A percentile compares a stretch with the other conserved stretches of the same genome.
Evolutionary conservation across 2,329 filamentous ascomycete genomes (phyloP).

Genomic region (Blumeria graminis): DNA sequence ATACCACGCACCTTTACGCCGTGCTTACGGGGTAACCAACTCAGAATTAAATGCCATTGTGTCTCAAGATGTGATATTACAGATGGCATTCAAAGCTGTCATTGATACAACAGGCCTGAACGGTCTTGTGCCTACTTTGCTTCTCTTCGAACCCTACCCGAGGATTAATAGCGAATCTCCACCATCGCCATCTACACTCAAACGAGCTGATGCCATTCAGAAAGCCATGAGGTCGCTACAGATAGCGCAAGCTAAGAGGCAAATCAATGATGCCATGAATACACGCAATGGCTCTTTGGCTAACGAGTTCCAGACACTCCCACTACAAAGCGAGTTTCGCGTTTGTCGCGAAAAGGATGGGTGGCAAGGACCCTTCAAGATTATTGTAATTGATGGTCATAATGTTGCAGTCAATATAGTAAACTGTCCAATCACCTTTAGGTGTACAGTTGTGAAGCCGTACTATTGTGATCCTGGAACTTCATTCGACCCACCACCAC

Average conservation of each 20-base stretch:
- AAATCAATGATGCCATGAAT: constrained; percentile 1
- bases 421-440: not conserved
- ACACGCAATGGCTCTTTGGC: constrained; percentile 1
- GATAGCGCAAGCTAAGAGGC: constrained; percentile 1
- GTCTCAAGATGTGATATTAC: not conserved
- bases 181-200: not conserved
- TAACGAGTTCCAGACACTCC: not conserved
- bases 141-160: not conserved
- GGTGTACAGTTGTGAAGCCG: not conserved
- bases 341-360: constrained; percentile 1
- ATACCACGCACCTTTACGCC: not conserved
- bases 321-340: not conserved
- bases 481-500: not conserved
- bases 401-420: not conserved
- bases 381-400: not conserved
- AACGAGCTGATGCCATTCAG: constrained; percentile 2
- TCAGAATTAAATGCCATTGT: not conserved
- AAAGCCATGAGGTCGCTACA: constrained; percentile 3
- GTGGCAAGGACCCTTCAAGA: not conserved
- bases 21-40: not conserved
- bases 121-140: not conserved
- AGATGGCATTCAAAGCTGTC: constrained; percentile 1
- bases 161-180: not conserved
- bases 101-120: not conserved
- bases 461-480: not conserved